Evolutionary conservation across 805 yeast species (phyloP), one percentile per base, ranked within the genome.

Genomic region (Barnettozyma populi): DNA sequence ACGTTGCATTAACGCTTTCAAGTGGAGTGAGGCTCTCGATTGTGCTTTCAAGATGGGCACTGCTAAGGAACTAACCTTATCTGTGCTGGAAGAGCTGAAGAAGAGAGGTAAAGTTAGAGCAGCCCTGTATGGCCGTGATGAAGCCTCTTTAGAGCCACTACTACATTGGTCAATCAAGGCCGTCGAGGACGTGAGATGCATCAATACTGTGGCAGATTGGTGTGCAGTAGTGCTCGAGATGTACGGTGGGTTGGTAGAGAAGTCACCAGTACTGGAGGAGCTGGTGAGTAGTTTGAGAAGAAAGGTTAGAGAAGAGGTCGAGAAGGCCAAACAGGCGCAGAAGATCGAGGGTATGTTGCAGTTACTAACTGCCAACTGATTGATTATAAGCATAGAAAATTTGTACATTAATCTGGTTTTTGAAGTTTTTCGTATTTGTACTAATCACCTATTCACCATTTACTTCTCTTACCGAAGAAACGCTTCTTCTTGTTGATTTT

Each of bases 301-400:
- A 61, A 80, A 79, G 57, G 73, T 92, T 24, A 77, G 75, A 48
- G 62, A 69, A 31, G 97, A 92, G 67, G 79, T 90, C 21, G 76
- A 75, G 48, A 82, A 85, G 60, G 86, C 96, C 39, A 79, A 80
- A 62, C 97, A 90, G 62, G 95, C 97, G 7, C 86, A 84, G 64
- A 84, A 81, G 63, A 80, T 94, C 39, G 89, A 86, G 59, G 99
- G 99, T 46, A 94, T 94, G 97, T 71, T 94, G 57, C 95, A 89
- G 66, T 67, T 94, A 56, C 73, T 92, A 58, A 83, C 90, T 44
- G 76, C 68, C 51, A 76, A 68, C 45, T 55, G 46, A 40, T 16
- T 21, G 40, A 31, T 14, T 25, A 34, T 40, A 35, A 31, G 45
- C 38, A 48, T 14, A 38, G n/a, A 38, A 13, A 6, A 19, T 19